Percentiles rank a stretch among this genome's conserved stretches.
Evolutionary conservation across 108 stramenopile species (phyloP).

Genomic region (Pseudonitzschia delicatissima): DNA sequence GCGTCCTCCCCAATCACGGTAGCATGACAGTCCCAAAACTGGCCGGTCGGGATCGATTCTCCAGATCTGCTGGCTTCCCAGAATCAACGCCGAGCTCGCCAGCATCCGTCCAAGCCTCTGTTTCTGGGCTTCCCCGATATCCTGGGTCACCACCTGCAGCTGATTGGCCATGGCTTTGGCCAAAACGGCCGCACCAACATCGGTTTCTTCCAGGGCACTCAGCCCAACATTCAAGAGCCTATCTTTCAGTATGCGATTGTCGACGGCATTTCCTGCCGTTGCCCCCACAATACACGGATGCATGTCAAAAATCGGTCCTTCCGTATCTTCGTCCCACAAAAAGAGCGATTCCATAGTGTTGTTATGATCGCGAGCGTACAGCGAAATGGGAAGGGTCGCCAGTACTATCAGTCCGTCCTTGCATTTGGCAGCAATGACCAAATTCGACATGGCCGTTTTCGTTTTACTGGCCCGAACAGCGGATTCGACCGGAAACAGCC

Average conservation of each 20-base stretch:
- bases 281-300: slow-evolving; percentile 21
- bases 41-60: slow-evolving; percentile 77
- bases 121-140: slow-evolving; percentile 27
- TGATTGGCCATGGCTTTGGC: slow-evolving; percentile 63
- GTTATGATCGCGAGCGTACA: slow-evolving; percentile 15
- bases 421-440: slow-evolving; percentile 48
- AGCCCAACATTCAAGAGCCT: not conserved
- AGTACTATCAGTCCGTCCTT: slow-evolving; percentile 57
- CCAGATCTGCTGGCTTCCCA: slow-evolving; percentile 58
- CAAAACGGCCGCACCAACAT: slow-evolving; percentile 19
- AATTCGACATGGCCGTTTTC: slow-evolving; percentile 29
- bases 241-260: slow-evolving; percentile 35
- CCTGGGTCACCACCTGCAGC: slow-evolving; percentile 68
- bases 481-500: slow-evolving; percentile 62
- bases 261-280: slow-evolving; percentile 58
- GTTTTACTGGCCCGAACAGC: slow-evolving; percentile 13
- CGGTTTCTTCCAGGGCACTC: slow-evolving; percentile 22
- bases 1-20: slow-evolving; percentile 60
- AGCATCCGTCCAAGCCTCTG: slow-evolving; percentile 36
- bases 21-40: slow-evolving; percentile 74
- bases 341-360: slow-evolving; percentile 13
- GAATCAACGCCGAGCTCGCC: slow-evolving; percentile 48
- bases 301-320: slow-evolving; percentile 1
- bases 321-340: slow-evolving; percentile 19
- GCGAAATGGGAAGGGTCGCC: slow-evolving; percentile 43